Base-by-base conservation (phyloP, 106 monocot species). In the Dendrobium chrysotoxum region DNA sequence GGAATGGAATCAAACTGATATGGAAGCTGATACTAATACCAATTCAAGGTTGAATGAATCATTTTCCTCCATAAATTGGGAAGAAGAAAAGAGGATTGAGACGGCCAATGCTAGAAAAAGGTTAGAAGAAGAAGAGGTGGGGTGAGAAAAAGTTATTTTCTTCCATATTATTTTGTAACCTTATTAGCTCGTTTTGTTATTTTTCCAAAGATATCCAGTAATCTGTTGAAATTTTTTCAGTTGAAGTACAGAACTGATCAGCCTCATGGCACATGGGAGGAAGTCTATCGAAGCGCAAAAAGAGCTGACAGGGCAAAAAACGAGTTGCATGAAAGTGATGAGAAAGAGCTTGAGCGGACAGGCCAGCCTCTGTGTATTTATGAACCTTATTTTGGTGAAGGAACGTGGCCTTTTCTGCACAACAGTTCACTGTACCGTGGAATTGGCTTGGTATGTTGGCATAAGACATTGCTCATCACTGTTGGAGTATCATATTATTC, bases 381-480 rank as follows among this genome's bases (percentile, higher is more conserved):
- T 84, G 98, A 99, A 81, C 98, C 98, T 73, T 99, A 93, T 81
- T 90, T 88, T 88, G 98, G 95, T 47, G 98, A 95, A 90, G 98
- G 95, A 77, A 87, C 88, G 0, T 99, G 98, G 98, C 87, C 88
- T 61, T 99, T 99, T 88, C 87, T 99, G 57, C 95, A 99, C 31
- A 84, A 87, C 73, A 87, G 85, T n/a, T 95, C 98, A 25, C 89
- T 99, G 18, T 99, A 95, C 80, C 94, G 98, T 55, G 98, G 98
- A 73, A 93, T 99, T 82, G 85, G 98, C 44, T 77, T 99, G 89
- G 98, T 99, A 87, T 88, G 90, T 80, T 76, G 41, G 1, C 28
- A 35, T 71, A 8, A 13, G 12, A 35, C 25, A 64, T 25, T 23
- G n/a, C 7, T 64, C 64, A 64, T 23, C 64, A 64, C 10, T 53